Percentiles rank a stretch among this genome's conserved stretches.
Conservation (phyloP, 306 rosid genomes). For the Alnus rubra region DNA sequence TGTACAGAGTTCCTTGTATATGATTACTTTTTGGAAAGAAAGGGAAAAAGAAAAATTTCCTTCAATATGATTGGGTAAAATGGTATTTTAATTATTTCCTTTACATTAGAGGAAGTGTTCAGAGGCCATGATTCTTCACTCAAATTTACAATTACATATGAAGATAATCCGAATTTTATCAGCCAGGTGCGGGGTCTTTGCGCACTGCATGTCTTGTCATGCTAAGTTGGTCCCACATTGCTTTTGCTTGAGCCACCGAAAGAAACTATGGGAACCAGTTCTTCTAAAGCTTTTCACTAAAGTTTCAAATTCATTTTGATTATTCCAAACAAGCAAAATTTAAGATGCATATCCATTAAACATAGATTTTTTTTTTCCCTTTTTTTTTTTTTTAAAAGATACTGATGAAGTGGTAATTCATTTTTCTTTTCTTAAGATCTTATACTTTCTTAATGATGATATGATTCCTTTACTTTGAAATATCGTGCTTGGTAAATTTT, state of each 20-base stretch:
- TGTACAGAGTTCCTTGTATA: neutral
- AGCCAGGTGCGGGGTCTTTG: neutral
- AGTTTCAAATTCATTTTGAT: neutral
- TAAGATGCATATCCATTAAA: neutral
- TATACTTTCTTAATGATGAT: neutral
- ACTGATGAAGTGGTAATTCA: neutral
- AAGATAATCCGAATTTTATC: neutral
- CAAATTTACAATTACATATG: neutral
- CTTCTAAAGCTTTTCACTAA: neutral
- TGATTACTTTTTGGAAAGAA: neutral
- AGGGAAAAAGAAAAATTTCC: no score
- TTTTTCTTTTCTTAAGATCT: neutral
- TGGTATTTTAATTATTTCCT: neutral
- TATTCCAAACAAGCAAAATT: neutral
- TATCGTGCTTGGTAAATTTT: neutral
- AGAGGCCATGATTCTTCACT: neutral
- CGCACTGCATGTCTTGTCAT: neutral
- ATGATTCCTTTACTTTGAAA: neutral
- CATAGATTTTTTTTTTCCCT: neutral
- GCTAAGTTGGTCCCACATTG: neutral
- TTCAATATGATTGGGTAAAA: neutral
- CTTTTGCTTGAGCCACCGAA: neutral
- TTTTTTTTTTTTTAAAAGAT: neutral
- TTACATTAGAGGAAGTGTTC: neutral
- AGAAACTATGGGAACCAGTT: neutral